phyloP scores from a whole-genome alignment of 1,139 yeast genomes.

The Hemisphaericaspora subhashii region DNA sequence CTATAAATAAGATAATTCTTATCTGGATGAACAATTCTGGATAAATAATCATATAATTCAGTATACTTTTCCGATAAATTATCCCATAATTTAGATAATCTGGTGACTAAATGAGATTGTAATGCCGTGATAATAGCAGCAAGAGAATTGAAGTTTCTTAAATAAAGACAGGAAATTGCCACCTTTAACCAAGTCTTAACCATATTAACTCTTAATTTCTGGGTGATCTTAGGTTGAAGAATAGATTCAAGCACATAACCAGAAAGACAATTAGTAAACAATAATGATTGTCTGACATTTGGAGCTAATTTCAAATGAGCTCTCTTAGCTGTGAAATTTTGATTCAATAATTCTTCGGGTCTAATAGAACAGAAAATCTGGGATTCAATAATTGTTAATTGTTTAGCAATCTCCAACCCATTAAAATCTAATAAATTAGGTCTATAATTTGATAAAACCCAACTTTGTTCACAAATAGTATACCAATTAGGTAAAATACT shows the following conservation, averaged over 20 bases:
- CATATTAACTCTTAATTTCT: constrained; percentile 55
- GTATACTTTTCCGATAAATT: constrained; percentile 65
- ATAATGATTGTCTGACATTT: constrained; percentile 66
- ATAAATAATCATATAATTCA: constrained; percentile 64
- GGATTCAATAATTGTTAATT: constrained; percentile 78
- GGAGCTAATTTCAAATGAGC: constrained; percentile 66
- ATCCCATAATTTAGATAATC: constrained; percentile 67
- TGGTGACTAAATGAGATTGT: constrained; percentile 76
- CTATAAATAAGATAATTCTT: constrained; percentile 81
- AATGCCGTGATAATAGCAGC: constrained; percentile 87
- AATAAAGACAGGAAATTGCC: constrained; percentile 76
- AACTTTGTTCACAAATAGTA: constrained; percentile 41
- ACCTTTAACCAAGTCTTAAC: constrained; percentile 82
- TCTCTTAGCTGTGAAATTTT: constrained; percentile 67
- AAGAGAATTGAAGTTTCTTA: constrained; percentile 80
- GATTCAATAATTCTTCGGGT: constrained; percentile 73
- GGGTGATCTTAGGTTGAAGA: constrained; percentile 51
- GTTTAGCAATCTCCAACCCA: constrained; percentile 81
- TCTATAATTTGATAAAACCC: constrained; percentile 47
- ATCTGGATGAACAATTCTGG: constrained; percentile 76
- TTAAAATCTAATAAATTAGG: constrained; percentile 68
- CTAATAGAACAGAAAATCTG: constrained; percentile 64
- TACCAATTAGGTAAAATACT: constrained; percentile 39
- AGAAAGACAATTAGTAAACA: constrained; percentile 76
- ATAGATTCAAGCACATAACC: constrained; percentile 83